Evolutionary conservation across 108 stramenopile species (phyloP).

Genomic region (Thalassiosira profunda): DNA sequence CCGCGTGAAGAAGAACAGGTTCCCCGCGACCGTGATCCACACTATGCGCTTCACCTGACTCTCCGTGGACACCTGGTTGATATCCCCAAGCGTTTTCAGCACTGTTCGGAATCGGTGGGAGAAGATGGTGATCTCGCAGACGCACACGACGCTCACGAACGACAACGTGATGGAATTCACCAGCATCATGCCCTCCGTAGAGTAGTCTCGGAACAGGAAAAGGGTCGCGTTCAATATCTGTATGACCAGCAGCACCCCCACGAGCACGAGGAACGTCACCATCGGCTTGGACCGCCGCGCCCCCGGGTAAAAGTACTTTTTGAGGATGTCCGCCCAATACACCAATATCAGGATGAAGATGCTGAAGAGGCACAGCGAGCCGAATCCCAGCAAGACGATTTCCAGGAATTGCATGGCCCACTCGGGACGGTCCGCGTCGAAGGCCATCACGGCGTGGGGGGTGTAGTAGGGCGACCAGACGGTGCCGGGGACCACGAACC

Average conservation of each 20-base stretch:
- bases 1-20: constrained; percentile 94
- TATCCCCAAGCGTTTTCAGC: constrained; percentile 92
- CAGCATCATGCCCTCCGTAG: constrained; percentile 95
- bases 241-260: constrained; percentile 63
- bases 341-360: constrained; percentile 97
- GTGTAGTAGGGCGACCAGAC: constrained; percentile 87
- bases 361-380: constrained; percentile 90
- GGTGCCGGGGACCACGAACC: constrained; percentile 91
- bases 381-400: constrained; percentile 82
- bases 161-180: constrained; percentile 87
- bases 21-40: constrained; percentile 96
- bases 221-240: constrained; percentile 81
- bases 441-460: constrained; percentile 90
- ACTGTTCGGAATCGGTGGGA: constrained; percentile 95
- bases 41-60: constrained; percentile 94
- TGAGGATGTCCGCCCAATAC: constrained; percentile 98
- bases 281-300: constrained; percentile 88
- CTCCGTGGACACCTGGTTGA: constrained; percentile 97
- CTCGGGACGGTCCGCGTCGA: constrained; percentile 66
- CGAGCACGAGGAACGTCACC: constrained; percentile 85
- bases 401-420: constrained; percentile 89
- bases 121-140: constrained; percentile 94
- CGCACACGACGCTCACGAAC: constrained; percentile 88
- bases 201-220: constrained; percentile 83
- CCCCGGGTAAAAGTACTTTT: constrained; percentile 94